Conservation (phyloP, 75 land plant genomes). For the Pseudotsuga menziesii region DNA sequence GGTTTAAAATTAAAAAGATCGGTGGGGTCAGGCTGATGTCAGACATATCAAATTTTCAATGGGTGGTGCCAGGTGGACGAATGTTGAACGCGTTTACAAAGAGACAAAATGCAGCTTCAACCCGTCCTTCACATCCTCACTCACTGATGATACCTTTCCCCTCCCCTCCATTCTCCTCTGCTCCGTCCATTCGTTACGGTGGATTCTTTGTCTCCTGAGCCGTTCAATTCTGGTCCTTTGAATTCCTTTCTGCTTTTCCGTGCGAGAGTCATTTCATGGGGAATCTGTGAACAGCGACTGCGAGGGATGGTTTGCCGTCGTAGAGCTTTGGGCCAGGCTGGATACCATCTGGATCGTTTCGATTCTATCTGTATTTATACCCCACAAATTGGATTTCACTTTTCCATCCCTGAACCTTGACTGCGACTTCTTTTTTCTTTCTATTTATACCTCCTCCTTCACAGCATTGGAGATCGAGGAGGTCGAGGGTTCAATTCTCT, state of each 20-base stretch:
- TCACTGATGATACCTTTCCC: too few species aligned
- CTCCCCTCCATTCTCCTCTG: too few species aligned
- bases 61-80: too few species aligned
- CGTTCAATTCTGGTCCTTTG: too few species aligned
- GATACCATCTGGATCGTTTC: constrained; percentile 11
- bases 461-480: neutral
- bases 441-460: neutral
- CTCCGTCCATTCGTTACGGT: too few species aligned
- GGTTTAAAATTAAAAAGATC: too few species aligned
- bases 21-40: too few species aligned
- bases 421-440: constrained; percentile 36
- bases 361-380: constrained; percentile 32
- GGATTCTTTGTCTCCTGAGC: too few species aligned
- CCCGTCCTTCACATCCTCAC: too few species aligned
- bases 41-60: too few species aligned
- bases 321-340: constrained; percentile 7
- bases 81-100: too few species aligned
- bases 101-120: too few species aligned
- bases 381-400: constrained; percentile 38
- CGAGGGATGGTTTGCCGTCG: constrained; percentile 12
- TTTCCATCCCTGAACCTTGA: constrained; percentile 40
- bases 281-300: constrained; percentile 2
- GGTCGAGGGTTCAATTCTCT: neutral
- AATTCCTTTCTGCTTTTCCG: neutral
- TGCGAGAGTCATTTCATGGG: neutral